These are phyloP conservation scores for Malbranchea cinnamomea DNA, from an alignment of 2,329 filamentous ascomycete species.

Conservation along the genomic window DNA sequence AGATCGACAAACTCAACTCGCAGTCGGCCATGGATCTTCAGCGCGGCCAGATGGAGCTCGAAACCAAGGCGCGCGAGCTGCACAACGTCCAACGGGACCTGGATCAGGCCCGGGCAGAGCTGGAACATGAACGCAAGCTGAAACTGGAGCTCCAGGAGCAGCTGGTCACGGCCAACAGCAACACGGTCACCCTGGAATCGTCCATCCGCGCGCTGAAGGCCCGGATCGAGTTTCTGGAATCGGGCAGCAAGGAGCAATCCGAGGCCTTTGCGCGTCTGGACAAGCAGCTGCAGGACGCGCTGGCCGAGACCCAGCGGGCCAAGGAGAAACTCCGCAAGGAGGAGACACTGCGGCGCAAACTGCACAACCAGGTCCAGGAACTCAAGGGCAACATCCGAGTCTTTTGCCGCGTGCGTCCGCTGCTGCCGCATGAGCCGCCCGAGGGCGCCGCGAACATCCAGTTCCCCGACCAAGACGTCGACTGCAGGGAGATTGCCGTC, in stretches of 20 bases:
- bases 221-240: slow-evolving; percentile 79
- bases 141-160: slow-evolving; percentile 44
- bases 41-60: slow-evolving; percentile 29
- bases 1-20: slow-evolving; percentile 49
- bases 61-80: slow-evolving; percentile 41
- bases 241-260: slow-evolving; percentile 76
- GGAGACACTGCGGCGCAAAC: slow-evolving; percentile 73
- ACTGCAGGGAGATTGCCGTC: slow-evolving; percentile 74
- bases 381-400: slow-evolving; percentile 97
- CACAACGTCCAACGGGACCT: too few species aligned
- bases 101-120: slow-evolving; percentile 29
- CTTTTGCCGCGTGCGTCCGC: slow-evolving; percentile 86
- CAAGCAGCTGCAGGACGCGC: slow-evolving; percentile 61
- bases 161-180: slow-evolving; percentile 44
- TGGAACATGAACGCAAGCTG: slow-evolving; percentile 48
- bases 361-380: slow-evolving; percentile 97
- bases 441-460: slow-evolving; percentile 57
- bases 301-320: slow-evolving; percentile 52
- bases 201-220: slow-evolving; percentile 62
- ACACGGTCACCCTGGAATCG: slow-evolving; percentile 55
- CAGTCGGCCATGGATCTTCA: slow-evolving; percentile 35
- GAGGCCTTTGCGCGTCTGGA: slow-evolving; percentile 73
- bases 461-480: slow-evolving; percentile 66
- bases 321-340: slow-evolving; percentile 77
- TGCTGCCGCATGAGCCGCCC: slow-evolving; percentile 40